A percentile compares a stretch with the other conserved stretches of the same genome.
Evolutionary conservation across 352 stramenopile genomes (phyloP).

Genomic region (Pythium pectinolyticum): DNA sequence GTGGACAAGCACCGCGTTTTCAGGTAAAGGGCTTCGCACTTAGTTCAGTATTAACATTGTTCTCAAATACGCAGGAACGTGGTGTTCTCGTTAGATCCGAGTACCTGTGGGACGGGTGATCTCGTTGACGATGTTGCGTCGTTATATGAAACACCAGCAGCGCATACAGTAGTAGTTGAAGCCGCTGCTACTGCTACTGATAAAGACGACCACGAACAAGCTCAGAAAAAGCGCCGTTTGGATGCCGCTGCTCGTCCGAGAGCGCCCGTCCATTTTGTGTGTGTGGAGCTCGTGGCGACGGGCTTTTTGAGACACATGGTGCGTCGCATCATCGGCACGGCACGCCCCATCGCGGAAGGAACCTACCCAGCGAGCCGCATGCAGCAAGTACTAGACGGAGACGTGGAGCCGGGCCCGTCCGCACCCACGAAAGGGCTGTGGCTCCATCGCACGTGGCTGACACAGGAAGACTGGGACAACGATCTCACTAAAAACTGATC

Average conservation of each 20-base stretch:
- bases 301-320: slow-evolving; percentile 89
- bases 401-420: slow-evolving; percentile 58
- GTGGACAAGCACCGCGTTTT: neutral
- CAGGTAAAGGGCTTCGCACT: too few relatives aligned
- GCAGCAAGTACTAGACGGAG: slow-evolving; percentile 64
- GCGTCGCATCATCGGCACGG: slow-evolving; percentile 78
- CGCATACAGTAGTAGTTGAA: slow-evolving; percentile 8
- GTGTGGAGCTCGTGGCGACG: slow-evolving; percentile 80
- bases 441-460: slow-evolving; percentile 85
- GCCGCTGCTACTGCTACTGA: neutral
- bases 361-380: slow-evolving; percentile 51
- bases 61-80: slow-evolving; percentile 46
- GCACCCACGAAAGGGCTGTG: slow-evolving; percentile 77
- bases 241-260: slow-evolving; percentile 7
- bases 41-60: too few relatives aligned
- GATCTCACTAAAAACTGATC: slow-evolving; percentile 38
- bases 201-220: slow-evolving; percentile 15
- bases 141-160: slow-evolving; percentile 24
- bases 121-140: slow-evolving; percentile 41
- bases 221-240: slow-evolving; percentile 45
- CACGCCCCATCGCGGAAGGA: slow-evolving; percentile 79
- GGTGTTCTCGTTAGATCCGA: slow-evolving; percentile 67
- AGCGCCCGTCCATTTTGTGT: slow-evolving; percentile 67
- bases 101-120: slow-evolving; percentile 54
- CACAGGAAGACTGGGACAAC: slow-evolving; percentile 66